phyloP scores from a whole-genome alignment of 768 basidiomycete species.

The Roridomyces roridus region DNA sequence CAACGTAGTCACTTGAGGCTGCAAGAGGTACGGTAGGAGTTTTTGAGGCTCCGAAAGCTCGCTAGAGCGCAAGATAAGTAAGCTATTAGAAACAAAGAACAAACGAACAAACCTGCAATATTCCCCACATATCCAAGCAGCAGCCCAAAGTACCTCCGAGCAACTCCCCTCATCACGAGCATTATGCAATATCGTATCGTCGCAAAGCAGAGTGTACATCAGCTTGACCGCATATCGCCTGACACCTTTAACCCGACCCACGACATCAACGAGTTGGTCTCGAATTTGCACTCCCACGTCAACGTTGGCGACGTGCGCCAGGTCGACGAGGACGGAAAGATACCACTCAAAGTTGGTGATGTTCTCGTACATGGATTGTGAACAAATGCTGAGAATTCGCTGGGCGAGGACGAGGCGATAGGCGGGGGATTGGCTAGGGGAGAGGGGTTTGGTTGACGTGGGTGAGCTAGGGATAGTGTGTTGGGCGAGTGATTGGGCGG shows the following conservation, averaged over 20 bases:
- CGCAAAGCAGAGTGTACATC: constrained; percentile 81
- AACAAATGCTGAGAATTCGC: constrained; percentile 86
- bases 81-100: neutral
- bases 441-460: constrained; percentile 37
- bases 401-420: constrained; percentile 87
- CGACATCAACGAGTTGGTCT: constrained; percentile 87
- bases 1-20: constrained; percentile 61
- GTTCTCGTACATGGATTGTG: constrained; percentile 83
- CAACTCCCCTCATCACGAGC: constrained; percentile 76
- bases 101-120: constrained; percentile 76
- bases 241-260: constrained; percentile 78
- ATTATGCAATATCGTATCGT: constrained; percentile 75
- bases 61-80: constrained; percentile 43
- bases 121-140: constrained; percentile 97
- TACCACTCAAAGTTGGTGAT: constrained; percentile 98
- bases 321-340: constrained; percentile 90
- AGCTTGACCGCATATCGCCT: constrained; percentile 83
- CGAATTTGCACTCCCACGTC: constrained; percentile 79
- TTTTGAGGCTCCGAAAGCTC: constrained; percentile 82
- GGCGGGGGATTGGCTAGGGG: constrained; percentile 76
- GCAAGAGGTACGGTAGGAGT: constrained; percentile 71
- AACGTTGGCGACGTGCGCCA: constrained; percentile 86
- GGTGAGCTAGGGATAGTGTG: constrained; percentile 42
- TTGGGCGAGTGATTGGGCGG: constrained; percentile 63
- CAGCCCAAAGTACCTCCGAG: constrained; percentile 89